Evolutionary conservation across 2,329 filamentous ascomycete genomes (phyloP).

Genomic region (Didymella pinodella): DNA sequence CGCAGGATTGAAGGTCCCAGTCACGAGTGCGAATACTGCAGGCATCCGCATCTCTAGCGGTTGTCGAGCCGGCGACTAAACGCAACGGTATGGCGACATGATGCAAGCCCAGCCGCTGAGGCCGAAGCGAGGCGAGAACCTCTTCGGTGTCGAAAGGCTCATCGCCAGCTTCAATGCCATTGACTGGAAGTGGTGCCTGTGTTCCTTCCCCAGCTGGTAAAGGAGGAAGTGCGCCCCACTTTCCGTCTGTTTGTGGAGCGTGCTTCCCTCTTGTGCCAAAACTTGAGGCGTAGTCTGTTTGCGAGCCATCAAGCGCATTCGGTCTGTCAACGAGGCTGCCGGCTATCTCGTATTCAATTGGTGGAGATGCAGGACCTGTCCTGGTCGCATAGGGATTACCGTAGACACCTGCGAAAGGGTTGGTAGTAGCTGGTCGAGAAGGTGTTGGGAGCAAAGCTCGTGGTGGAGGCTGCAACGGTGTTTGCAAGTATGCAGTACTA

Average conservation of each 20-base stretch:
- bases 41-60: background rate
- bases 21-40: constrained; percentile 2
- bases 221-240: constrained; percentile 9
- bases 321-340: constrained; percentile 6
- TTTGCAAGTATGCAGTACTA: too few species aligned
- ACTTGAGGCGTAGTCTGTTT: background rate
- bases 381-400: constrained; percentile 4
- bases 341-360: constrained; percentile 1
- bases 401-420: constrained; percentile 5
- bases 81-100: background rate
- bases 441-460: background rate
- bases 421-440: constrained; percentile 9
- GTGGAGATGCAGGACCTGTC: background rate
- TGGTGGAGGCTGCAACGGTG: background rate
- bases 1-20: constrained; percentile 6
- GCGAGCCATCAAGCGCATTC: constrained; percentile 5
- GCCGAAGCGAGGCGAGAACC: constrained; percentile 4
- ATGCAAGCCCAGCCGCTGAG: constrained; percentile 9
- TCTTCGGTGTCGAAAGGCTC: constrained; percentile 3
- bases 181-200: background rate
- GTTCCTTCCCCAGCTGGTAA: background rate
- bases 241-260: background rate
- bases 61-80: background rate
- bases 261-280: background rate
- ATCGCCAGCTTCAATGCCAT: background rate